These are phyloP conservation scores for Physcomitrium patens DNA, from an alignment of 225 moss, liverwort and hornwort genomes.

Conservation along the genomic window DNA sequence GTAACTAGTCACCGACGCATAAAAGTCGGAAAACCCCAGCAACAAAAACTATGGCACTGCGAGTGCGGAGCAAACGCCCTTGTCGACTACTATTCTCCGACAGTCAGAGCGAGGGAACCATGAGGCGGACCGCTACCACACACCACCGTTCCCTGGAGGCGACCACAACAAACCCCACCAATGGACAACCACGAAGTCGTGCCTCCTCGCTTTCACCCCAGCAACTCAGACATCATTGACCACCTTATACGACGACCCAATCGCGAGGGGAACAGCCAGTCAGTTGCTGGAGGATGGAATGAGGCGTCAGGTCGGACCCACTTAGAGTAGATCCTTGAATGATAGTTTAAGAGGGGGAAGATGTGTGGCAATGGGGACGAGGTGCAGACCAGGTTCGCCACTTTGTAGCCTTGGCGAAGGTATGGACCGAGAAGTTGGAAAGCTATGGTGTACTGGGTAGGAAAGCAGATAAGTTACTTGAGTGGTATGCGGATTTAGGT, in stretches of 20 bases:
- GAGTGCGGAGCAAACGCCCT: too few relatives aligned
- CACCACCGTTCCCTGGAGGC: too few relatives aligned
- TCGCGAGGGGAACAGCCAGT: conserved; percentile 10
- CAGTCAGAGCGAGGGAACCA: too few relatives aligned
- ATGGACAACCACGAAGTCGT: too few relatives aligned
- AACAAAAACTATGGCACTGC: too few relatives aligned
- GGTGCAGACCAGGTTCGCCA: background rate
- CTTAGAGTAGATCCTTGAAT: background rate
- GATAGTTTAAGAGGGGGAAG: background rate
- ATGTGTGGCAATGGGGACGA: conserved; percentile 13
- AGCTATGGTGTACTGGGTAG: conserved; percentile 35
- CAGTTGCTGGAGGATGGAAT: background rate
- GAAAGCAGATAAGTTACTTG: conserved; percentile 26
- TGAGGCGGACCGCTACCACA: too few relatives aligned
- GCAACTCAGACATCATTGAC: too few relatives aligned
- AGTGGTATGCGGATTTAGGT: conserved; percentile 24
- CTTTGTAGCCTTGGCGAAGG: conserved; percentile 9
- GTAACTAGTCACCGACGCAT: too few relatives aligned
- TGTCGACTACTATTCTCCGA: too few relatives aligned
- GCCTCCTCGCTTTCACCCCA: too few relatives aligned
- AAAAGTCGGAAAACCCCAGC: too few relatives aligned
- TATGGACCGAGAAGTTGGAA: conserved; percentile 29
- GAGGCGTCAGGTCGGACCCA: conserved; percentile 11
- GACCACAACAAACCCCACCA: too few relatives aligned
- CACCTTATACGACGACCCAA: background rate